Evolutionary conservation across 2,329 filamentous ascomycete species (phyloP).

Genomic region (Calonectria naviculata): DNA sequence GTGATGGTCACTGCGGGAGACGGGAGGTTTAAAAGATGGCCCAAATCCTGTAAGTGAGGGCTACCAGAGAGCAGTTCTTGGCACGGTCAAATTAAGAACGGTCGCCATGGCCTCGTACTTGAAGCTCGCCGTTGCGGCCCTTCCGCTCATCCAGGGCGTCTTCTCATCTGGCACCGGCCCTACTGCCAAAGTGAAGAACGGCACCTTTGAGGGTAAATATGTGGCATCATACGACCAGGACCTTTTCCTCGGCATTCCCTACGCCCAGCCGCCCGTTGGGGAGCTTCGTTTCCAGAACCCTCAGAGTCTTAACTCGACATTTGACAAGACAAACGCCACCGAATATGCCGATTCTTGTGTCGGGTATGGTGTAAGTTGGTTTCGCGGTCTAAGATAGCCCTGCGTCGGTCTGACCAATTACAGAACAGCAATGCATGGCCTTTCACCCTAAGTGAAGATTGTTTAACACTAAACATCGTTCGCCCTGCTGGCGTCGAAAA

Average conservation of each 20-base stretch:
- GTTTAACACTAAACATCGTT: conserved; percentile 34
- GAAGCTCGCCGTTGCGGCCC: neutral
- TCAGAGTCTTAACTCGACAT: conserved; percentile 16
- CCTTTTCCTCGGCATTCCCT: conserved; percentile 34
- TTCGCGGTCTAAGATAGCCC: neutral
- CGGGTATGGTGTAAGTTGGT: conserved; percentile 31
- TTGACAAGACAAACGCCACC: conserved; percentile 28
- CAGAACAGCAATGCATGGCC: conserved; percentile 33
- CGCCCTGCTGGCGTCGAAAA: conserved; percentile 22
- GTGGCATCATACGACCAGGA: conserved; percentile 32
- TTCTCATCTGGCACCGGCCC: conserved; percentile 2
- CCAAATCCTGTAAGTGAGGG: neutral
- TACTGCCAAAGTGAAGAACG: conserved; percentile 31
- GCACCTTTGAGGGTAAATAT: conserved; percentile 34
- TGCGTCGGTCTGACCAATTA: neutral
- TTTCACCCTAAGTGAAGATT: conserved; percentile 32
- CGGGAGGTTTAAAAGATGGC: neutral
- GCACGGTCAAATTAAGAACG: neutral
- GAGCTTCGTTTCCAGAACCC: conserved; percentile 10
- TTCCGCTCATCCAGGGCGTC: conserved; percentile 2
- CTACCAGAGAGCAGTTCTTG: neutral
- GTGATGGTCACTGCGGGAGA: neutral
- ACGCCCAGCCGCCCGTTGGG: conserved; percentile 26
- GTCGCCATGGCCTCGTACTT: conserved; percentile 6
- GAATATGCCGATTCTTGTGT: conserved; percentile 40